A percentile compares a stretch with the other conserved stretches of the same genome.
Evolutionary conservation across 1,139 yeast genomes (phyloP).

Genomic region (Taphrina pruni): DNA sequence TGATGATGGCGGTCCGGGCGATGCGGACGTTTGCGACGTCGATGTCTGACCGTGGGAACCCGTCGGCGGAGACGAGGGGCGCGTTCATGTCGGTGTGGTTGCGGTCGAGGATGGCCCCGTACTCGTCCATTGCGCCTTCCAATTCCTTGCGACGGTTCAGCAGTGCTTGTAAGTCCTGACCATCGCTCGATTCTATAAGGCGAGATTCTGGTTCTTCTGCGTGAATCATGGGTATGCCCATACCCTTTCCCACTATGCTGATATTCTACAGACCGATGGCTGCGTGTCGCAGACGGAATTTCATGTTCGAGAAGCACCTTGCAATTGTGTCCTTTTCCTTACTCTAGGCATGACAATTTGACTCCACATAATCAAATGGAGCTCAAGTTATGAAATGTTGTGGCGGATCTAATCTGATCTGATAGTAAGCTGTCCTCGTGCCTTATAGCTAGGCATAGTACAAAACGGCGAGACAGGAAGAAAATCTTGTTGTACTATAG

Average conservation of each 20-base stretch:
- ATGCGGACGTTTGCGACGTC: conserved; percentile 69
- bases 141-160: conserved; percentile 46
- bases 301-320: neutral
- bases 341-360: too few species aligned
- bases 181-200: neutral
- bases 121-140: conserved; percentile 49
- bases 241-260: neutral
- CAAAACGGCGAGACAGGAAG: too few species aligned
- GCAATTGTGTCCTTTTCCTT: neutral
- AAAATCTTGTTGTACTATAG: too few species aligned
- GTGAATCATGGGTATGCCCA: conserved; percentile 43
- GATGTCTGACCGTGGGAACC: conserved; percentile 83
- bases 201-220: conserved; percentile 14
- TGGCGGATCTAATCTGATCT: conserved; percentile 2
- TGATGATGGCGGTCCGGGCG: conserved; percentile 68
- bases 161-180: conserved; percentile 42
- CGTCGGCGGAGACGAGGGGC: conserved; percentile 68
- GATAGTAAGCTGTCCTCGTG: neutral
- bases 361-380: neutral
- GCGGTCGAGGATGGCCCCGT: conserved; percentile 48
- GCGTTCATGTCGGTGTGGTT: conserved; percentile 67
- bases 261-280: too few species aligned
- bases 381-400: neutral
- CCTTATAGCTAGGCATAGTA: neutral
- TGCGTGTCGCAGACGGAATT: too few species aligned